Evolutionary conservation across 2,329 filamentous ascomycete species (phyloP), one percentile per base, ranked within the genome.

Genomic region (Allantophomopsis cytisporea): DNA sequence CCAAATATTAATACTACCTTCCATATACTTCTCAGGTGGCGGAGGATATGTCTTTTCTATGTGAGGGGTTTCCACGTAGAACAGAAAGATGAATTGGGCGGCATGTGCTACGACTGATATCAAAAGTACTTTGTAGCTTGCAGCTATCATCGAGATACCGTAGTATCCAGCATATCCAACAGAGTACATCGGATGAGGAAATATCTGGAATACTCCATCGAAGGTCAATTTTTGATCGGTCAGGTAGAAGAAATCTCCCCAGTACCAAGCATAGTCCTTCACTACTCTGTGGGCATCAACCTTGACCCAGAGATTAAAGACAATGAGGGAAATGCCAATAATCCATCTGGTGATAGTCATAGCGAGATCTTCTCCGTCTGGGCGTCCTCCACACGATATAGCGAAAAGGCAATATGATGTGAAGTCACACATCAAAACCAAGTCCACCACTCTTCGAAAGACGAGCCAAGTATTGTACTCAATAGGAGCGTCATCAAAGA

Each of bases 401-500:
- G 91, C 89, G 65, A 96, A 98, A 42, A 95, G 76, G 60, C 85
- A 91, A 69, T 96, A 98, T 36, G 89, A 94, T 46, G 83, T 79
- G 60, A 98, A 98, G 64, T 98, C 91, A 69, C 88, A 95, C 87
- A 98, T 94, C 55, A 98, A 69, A 57, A 96, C 94, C 59, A 96
- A 66, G 64, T 98, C 91, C 56, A 96, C 91, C 23, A 96, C 75
- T 52, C 91, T 80, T 50, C 91, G 81, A 65, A 98, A 98, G 49
- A 95, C 76, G 41, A 98, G 73, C 91, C 91, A 98, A 34, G 91
- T 94, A 65, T 98, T 98, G 73, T 96, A 98, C 71, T 98, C 91
- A 59, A 96, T 69, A 12, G 91, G 91, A 1, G 89, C 89, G 50
- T 83, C 73, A 51, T 94, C 88, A 56, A 98, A 94, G 47, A 80